A percentile compares a stretch with the other conserved stretches of the same genome.
Evolutionary conservation across 805 yeast species (phyloP).

Genomic region (Pachysolen tannophilus): DNA sequence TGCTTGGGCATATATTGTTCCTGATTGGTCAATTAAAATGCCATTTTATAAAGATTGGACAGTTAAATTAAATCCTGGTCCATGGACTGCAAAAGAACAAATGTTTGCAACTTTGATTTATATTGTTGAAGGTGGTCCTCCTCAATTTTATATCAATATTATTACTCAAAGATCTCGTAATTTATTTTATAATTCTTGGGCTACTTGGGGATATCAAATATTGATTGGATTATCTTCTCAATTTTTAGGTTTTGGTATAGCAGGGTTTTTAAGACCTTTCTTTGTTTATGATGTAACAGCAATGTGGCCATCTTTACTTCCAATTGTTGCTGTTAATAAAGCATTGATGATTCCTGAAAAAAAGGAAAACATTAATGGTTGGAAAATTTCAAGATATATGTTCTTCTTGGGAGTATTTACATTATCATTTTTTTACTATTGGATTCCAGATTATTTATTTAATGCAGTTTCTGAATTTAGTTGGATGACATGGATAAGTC

Average conservation of each 20-base stretch:
- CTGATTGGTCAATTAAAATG: constrained; percentile 31
- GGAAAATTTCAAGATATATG: constrained; percentile 25
- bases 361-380: constrained; percentile 23
- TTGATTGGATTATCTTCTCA: constrained; percentile 47
- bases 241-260: constrained; percentile 60
- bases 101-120: constrained; percentile 47
- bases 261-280: constrained; percentile 54
- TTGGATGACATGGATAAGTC: constrained; percentile 56
- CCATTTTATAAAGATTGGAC: constrained; percentile 30
- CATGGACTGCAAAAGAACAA: constrained; percentile 59
- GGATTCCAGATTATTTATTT: constrained; percentile 38
- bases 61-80: constrained; percentile 49
- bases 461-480: constrained; percentile 33
- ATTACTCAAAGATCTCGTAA: constrained; percentile 24
- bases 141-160: constrained; percentile 28
- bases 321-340: constrained; percentile 39
- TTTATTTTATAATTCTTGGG: constrained; percentile 28
- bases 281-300: constrained; percentile 43
- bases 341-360: constrained; percentile 32
- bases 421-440: constrained; percentile 31
- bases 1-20: constrained; percentile 23
- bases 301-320: constrained; percentile 47
- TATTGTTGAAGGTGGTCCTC: constrained; percentile 24
- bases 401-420: constrained; percentile 24
- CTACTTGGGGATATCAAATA: constrained; percentile 43